Evolutionary conservation across 169 alveolate species (phyloP).

Genomic region (Cryptosporidium felis): DNA sequence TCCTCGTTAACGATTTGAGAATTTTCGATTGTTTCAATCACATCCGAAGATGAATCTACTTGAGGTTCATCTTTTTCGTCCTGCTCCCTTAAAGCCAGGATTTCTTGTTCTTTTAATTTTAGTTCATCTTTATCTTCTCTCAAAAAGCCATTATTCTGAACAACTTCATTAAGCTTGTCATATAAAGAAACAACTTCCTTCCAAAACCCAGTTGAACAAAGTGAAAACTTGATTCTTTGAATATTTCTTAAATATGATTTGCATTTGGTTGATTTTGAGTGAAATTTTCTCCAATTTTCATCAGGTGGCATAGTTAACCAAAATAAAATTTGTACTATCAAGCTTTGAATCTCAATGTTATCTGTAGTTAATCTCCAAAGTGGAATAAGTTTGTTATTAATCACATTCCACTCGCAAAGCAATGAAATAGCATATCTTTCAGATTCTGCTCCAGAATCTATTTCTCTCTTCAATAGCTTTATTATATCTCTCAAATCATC

Average conservation of each 20-base stretch:
- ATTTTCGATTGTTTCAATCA: too few species aligned
- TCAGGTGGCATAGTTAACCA: constrained; percentile 68
- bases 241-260: constrained; percentile 26
- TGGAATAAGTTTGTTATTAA: constrained; percentile 31
- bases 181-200: constrained; percentile 12
- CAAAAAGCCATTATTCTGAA: constrained; percentile 38
- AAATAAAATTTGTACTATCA: constrained; percentile 43
- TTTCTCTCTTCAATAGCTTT: constrained; percentile 48
- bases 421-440: constrained; percentile 55
- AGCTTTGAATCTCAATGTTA: constrained; percentile 53
- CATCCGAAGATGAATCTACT: too few species aligned
- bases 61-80: constrained; percentile 7
- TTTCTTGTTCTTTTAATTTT: constrained; percentile 8
- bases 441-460: constrained; percentile 61
- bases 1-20: too few species aligned
- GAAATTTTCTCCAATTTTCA: constrained; percentile 56
- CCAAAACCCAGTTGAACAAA: constrained; percentile 33
- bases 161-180: constrained; percentile 24
- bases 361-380: constrained; percentile 37
- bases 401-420: constrained; percentile 45
- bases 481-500: constrained; percentile 65
- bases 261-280: constrained; percentile 38
- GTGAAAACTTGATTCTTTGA: constrained; percentile 41
- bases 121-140: constrained; percentile 13
- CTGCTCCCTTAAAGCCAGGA: background rate